Evolutionary conservation across 2,329 filamentous ascomycete genomes (phyloP).

Genomic region (Cladorrhinum sp.): DNA sequence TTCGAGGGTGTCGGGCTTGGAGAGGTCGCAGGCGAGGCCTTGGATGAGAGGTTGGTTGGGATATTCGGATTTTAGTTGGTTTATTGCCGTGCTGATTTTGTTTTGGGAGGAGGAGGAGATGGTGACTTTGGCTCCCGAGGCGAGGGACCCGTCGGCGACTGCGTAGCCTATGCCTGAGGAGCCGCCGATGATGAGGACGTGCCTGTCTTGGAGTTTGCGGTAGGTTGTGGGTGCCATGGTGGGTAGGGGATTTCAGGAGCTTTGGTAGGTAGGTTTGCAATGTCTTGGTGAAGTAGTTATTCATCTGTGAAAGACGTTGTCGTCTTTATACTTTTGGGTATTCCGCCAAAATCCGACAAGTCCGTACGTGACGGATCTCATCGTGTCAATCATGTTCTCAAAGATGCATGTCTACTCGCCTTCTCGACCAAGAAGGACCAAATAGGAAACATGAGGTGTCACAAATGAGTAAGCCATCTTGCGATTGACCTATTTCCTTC

Average conservation of each 20-base stretch:
- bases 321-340: background rate
- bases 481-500: too few relatives aligned
- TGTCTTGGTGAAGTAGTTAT: too few relatives aligned
- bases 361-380: background rate
- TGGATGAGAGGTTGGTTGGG: background rate
- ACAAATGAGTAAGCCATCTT: too few relatives aligned
- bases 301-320: too few relatives aligned
- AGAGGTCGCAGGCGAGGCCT: slow-evolving; percentile 30
- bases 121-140: slow-evolving; percentile 53
- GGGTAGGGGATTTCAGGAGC: too few relatives aligned
- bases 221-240: slow-evolving; percentile 31
- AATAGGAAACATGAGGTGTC: background rate
- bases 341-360: background rate
- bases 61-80: slow-evolving; percentile 18
- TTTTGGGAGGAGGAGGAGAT: slow-evolving; percentile 56
- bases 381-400: background rate
- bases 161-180: slow-evolving; percentile 61
- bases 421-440: background rate
- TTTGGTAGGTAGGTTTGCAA: too few relatives aligned
- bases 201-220: slow-evolving; percentile 35
- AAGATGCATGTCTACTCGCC: background rate
- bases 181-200: slow-evolving; percentile 60
- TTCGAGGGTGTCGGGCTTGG: slow-evolving; percentile 32
- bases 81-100: slow-evolving; percentile 47
- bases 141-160: slow-evolving; percentile 56